Base-by-base conservation (phyloP, 1,284 basidiomycete species). In the Papiliotrema fonsecae region DNA sequence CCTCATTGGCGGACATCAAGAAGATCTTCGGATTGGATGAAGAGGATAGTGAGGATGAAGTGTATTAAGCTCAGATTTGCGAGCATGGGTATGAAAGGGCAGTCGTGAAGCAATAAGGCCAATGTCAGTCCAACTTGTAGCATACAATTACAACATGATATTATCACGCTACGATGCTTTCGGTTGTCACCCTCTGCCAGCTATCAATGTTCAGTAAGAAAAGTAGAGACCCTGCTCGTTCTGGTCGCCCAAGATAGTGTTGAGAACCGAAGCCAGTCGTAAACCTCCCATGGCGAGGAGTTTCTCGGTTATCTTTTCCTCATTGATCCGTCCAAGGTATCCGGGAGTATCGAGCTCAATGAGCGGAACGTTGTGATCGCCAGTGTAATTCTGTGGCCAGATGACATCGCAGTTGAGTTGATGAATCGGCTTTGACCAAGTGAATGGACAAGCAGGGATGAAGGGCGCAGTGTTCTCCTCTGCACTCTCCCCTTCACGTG, bases 281-380 rank as follows among this genome's bases (percentile, higher is more conserved):
- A 93, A 73, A 1, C 89, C 91, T 1, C 77, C 89, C 76, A 84
- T 84, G 0, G 88, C 85, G 41, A 96, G 74, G 58, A 93, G 70
- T 70, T 81, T 82, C 77, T 94, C 89, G 2, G 96, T 62, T 34
- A 89, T 74, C 79, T 85, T 84, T 51, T 80, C 75, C 35, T 82
- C 72, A 47, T 76, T 75, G 56, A 93, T 82, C 22, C 74, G 73
- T 1, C 86, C 88, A 1, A 84, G 74, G 62, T 96, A 96, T 55
- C 83, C 77, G 0, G 86, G 83, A 21, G 87, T 90, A 69, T 93
- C 86, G n/a, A 96, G 79, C 71, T 94, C 86, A 28, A 87, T 78
- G 51, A 82, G 77, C 0, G 72, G 63, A 34, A 65, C 59, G 1
- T 65, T 64, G 14, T 58, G 53, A 7, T 42, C 38, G 14, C 69